These are phyloP conservation scores for Rhizoclosmatium sp. DNA, from an alignment of 192 early-diverging fungal species.

Conservation along the genomic window DNA sequence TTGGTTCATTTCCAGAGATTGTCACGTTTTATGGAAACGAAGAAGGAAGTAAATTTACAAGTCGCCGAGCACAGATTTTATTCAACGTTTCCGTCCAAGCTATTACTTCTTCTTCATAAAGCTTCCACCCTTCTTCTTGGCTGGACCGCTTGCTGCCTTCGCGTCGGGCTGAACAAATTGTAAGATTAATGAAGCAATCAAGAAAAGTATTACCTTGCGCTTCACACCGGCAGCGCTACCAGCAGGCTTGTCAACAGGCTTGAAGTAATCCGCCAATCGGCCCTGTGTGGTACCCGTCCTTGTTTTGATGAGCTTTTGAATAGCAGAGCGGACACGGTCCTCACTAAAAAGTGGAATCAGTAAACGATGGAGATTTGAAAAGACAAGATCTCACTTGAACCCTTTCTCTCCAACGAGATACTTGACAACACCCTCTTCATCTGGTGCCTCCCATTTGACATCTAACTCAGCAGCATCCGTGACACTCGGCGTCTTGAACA, in stretches of 20 bases:
- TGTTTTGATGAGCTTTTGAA: constrained; percentile 82
- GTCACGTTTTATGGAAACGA: background rate
- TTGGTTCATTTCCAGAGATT: constrained; percentile 49
- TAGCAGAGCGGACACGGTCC: constrained; percentile 84
- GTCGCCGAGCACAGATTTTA: background rate
- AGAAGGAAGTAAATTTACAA: no score
- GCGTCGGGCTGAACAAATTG: constrained; percentile 1
- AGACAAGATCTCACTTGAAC: constrained; percentile 71
- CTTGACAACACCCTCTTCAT: constrained; percentile 80
- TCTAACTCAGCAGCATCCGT: constrained; percentile 71
- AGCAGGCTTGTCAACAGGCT: constrained; percentile 57
- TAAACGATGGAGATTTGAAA: constrained; percentile 35
- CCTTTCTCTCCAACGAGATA: constrained; percentile 95
- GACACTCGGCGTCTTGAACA: constrained; percentile 87
- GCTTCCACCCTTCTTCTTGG: constrained; percentile 24
- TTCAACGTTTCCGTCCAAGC: background rate
- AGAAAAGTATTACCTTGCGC: constrained; percentile 43
- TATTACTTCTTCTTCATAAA: constrained; percentile 23
- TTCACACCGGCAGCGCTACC: constrained; percentile 25
- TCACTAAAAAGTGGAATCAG: constrained; percentile 55
- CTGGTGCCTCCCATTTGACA: constrained; percentile 64
- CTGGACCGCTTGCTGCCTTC: constrained; percentile 9
- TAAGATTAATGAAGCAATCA: background rate
- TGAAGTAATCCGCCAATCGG: constrained; percentile 93
- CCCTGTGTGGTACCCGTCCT: constrained; percentile 85